Conservation (phyloP, 495 filamentous ascomycete genomes). For the Articulospora tetracladia region DNA sequence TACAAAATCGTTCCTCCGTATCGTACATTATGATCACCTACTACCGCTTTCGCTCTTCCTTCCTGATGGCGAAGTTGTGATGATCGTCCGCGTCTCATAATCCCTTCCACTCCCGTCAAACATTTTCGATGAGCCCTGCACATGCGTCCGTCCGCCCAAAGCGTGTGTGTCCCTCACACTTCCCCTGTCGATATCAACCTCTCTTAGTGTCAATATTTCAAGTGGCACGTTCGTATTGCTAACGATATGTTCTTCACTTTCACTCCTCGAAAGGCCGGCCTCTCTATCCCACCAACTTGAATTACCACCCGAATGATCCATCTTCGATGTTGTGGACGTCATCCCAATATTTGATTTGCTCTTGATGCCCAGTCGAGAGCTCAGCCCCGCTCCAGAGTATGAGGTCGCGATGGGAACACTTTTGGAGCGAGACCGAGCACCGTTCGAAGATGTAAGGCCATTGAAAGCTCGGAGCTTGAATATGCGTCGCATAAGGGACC, state of each 20-base stretch:
- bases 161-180: slow-evolving; percentile 6
- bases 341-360: background rate
- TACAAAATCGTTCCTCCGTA: background rate
- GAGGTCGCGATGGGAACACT: slow-evolving; percentile 3
- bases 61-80: background rate
- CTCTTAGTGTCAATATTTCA: slow-evolving; percentile 19
- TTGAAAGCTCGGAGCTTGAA: slow-evolving; percentile 47
- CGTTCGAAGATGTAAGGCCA: slow-evolving; percentile 3
- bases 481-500: slow-evolving; percentile 51
- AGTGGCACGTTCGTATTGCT: slow-evolving; percentile 2
- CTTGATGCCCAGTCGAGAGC: background rate
- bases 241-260: slow-evolving; percentile 21
- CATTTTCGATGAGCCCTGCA: background rate
- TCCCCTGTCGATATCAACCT: slow-evolving; percentile 17
- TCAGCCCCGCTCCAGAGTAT: background rate
- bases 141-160: background rate
- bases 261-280: background rate
- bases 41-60: slow-evolving; percentile 1
- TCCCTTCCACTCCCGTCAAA: slow-evolving; percentile 7
- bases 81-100: slow-evolving; percentile 11
- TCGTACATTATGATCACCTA: background rate
- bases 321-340: background rate
- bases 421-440: background rate
- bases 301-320: background rate
- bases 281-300: slow-evolving; percentile 20